A percentile compares a stretch with the other conserved stretches of the same genome.
Evolutionary conservation across 2,329 filamentous ascomycete species (phyloP).

Genomic region (Phaeoacremonium minimum): DNA sequence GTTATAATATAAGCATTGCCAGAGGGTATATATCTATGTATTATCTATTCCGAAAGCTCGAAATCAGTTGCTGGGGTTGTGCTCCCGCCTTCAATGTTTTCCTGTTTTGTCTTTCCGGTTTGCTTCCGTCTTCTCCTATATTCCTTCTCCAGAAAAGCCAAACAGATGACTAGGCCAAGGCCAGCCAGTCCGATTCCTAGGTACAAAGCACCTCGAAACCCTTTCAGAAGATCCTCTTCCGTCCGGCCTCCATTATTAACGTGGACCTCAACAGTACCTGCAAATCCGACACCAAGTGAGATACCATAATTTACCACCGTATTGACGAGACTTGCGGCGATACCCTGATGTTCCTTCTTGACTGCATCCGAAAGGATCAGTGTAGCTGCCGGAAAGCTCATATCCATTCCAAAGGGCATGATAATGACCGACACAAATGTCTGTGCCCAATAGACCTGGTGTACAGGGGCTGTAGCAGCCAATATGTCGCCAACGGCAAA

Average conservation of each 20-base stretch:
- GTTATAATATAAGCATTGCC: too few relatives aligned
- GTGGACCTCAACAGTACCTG: slow-evolving; percentile 46
- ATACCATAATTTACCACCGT: slow-evolving; percentile 57
- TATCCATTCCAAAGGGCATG: slow-evolving; percentile 49
- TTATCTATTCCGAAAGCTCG: too few relatives aligned
- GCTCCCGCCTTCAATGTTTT: too few relatives aligned
- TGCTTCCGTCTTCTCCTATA: not conserved
- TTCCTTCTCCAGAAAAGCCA: slow-evolving; percentile 10
- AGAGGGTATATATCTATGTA: too few relatives aligned
- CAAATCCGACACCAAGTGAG: slow-evolving; percentile 49
- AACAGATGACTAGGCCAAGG: slow-evolving; percentile 12
- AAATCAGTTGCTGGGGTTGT: too few relatives aligned
- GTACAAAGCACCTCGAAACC: slow-evolving; percentile 15
- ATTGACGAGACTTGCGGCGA: slow-evolving; percentile 40
- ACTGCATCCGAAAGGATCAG: slow-evolving; percentile 43
- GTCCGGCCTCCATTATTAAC: slow-evolving; percentile 21
- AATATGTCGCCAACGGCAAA: slow-evolving; percentile 19
- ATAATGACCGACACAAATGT: slow-evolving; percentile 42
- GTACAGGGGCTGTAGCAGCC: slow-evolving; percentile 27
- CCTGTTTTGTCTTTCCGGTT: not conserved
- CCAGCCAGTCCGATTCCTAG: slow-evolving; percentile 15
- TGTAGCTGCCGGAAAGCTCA: slow-evolving; percentile 49
- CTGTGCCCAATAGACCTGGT: slow-evolving; percentile 51
- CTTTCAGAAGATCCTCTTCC: slow-evolving; percentile 11
- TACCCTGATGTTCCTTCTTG: slow-evolving; percentile 19